Evolutionary conservation across 306 rosid species (phyloP).

Genomic region (Lathyrus sativus): DNA sequence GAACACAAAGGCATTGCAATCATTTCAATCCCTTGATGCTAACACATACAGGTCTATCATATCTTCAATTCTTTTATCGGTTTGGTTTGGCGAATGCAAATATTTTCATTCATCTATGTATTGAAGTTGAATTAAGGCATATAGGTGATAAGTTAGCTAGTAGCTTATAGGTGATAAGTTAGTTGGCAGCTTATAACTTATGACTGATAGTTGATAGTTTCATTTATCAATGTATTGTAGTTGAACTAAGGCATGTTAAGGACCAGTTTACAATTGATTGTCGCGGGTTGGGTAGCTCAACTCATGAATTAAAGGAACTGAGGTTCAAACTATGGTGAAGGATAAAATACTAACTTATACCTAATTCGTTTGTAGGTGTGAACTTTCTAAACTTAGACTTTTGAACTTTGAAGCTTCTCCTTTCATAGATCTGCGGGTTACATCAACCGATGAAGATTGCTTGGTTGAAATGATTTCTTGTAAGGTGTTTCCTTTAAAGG

Average conservation of each 20-base stretch:
- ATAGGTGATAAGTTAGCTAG: too few species aligned
- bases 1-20: constrained; percentile 67
- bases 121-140: constrained; percentile 7
- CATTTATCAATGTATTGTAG: constrained; percentile 3
- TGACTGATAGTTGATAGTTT: too few species aligned
- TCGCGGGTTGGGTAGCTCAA: too few species aligned
- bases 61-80: constrained; percentile 21
- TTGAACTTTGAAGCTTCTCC: constrained; percentile 83
- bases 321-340: too few species aligned
- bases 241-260: constrained; percentile 4
- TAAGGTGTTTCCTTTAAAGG: constrained; percentile 55
- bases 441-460: constrained; percentile 66
- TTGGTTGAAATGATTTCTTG: constrained; percentile 92
- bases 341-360: too few species aligned
- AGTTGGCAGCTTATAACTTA: too few species aligned
- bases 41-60: constrained; percentile 77
- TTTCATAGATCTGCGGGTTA: constrained; percentile 70
- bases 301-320: too few species aligned
- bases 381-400: constrained; percentile 65
- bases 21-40: constrained; percentile 60
- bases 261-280: not conserved
- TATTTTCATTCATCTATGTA: constrained; percentile 10
- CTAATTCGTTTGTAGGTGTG: constrained; percentile 56
- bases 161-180: too few species aligned
- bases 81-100: constrained; percentile 26